Evolutionary conservation across 2,329 filamentous ascomycete species (phyloP), one percentile per base, ranked within the genome.

Genomic region (Coniochaeta prunicola): DNA sequence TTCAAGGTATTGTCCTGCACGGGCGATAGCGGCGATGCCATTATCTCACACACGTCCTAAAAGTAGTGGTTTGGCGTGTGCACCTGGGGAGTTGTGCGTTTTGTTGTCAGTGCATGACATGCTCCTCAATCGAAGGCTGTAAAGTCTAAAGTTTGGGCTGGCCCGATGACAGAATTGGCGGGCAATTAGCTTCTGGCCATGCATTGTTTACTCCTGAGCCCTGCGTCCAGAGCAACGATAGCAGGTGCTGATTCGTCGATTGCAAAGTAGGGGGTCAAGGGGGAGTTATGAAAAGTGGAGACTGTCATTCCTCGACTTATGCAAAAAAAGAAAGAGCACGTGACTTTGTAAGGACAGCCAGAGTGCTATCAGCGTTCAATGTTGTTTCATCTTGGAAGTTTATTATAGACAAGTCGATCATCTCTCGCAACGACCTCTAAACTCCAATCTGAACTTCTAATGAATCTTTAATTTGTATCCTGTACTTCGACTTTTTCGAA

Each of bases 1-100:
- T 77, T 77, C 58, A 78, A 68, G 59, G 68, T 68, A 59, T 71
- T 68, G 66, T 70, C 72, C 53, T 67, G 69, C 54, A 70, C 69
- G 59, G 73, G 73, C 62, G 72, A 74, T 60, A 78, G 67, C 56
- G 76, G 75, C 65, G 71, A 71, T 63, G 74, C 70, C 74, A 75
- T 77, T 59, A 50, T 65, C 60, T 38, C 57, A 7, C 5, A 17
- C 24, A 13, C 45, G 40, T 50, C 24, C 17, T 38, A 21, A 48
- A 17, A n/a, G 38, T 10, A 17, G 21, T 30, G 12, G 21, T 57
- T 28, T 33, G 15, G 21, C 2, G 21, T 45, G 24, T n/a, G 21
- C 38, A 34, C 28, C 24, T 33, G 2, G 38, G 13, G 24, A 50
- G 45, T 50, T 30, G 30, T 50, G 45, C 45, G 26, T 30, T 8